Conservation (phyloP, 176 grass and related monocot species). For the Pontederia paniculata region DNA sequence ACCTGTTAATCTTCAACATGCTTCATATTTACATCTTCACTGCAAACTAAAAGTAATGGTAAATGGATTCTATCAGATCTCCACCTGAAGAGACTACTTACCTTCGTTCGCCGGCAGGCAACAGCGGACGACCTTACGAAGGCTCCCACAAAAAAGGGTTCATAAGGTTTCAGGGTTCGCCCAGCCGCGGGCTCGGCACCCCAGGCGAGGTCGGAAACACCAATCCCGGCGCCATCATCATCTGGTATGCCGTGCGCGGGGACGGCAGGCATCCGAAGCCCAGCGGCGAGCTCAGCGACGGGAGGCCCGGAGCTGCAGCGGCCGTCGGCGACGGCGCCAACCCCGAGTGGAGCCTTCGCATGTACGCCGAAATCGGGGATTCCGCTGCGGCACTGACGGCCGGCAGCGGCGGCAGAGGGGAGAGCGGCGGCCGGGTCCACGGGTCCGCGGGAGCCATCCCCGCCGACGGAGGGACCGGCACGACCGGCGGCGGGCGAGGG, state of each 20-base stretch:
- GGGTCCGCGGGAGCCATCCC: not conserved
- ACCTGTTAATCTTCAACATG: no score
- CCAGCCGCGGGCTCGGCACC: slow-evolving; percentile 37
- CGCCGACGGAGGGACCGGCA: not conserved
- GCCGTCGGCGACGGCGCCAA: not conserved
- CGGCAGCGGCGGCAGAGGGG: slow-evolving; percentile 72
- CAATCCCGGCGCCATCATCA: slow-evolving; percentile 30
- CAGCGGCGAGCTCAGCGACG: slow-evolving; percentile 44
- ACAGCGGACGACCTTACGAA: no score
- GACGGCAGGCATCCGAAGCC: slow-evolving; percentile 74
- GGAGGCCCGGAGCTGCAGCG: not conserved
- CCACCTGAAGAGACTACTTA: no score
- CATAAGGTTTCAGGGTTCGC: not conserved
- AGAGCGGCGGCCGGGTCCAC: slow-evolving; percentile 28
- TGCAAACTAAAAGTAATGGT: no score
- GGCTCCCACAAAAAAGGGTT: no score
- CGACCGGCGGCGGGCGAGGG: not conserved
- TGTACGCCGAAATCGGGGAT: slow-evolving; percentile 94
- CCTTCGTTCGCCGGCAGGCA: no score
- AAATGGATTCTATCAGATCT: no score
- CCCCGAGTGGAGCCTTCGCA: slow-evolving; percentile 56
- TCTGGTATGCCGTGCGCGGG: slow-evolving; percentile 52
- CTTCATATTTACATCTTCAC: no score
- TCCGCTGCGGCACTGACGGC: slow-evolving; percentile 60
- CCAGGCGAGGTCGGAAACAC: slow-evolving; percentile 59